Base-by-base conservation (phyloP, 352 stramenopile species). In the Albugo candida region DNA sequence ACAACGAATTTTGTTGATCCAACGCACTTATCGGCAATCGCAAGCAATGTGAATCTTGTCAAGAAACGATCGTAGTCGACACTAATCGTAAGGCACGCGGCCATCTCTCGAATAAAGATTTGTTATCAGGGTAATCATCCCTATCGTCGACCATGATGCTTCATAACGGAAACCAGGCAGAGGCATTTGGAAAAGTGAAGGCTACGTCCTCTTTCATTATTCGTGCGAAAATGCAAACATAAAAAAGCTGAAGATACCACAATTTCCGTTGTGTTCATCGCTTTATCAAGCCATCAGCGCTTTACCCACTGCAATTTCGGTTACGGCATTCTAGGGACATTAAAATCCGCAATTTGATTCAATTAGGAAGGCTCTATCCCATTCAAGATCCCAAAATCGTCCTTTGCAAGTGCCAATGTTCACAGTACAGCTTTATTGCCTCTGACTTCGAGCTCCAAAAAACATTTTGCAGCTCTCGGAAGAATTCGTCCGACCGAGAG, bases 301-400 rank as follows among this genome's bases (percentile, higher is more conserved):
- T 36, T 52, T 43, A 40, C 64, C 53, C 48, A 74, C 47, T 14
- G 46, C 13, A 18, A 57, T 50, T 18, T 55, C 54, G 35, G 50
- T 58, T 2, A n/a, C 48, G 2, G 50, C n/a, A 45, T 62, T 56
- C 21, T 65, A 53, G 6, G 54, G 36, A 65, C 17, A 8, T 47
- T 51, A 11, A 48, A 47, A 0, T 20, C 16, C 2, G 45, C 27
- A 1, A 18, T 21, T 13, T 2, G 16, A 20, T 49, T 18, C 19
- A 53, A 65, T 0, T 58, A 38, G 0, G 55, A 51, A 1, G 51
- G 20, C 41, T 74, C 60, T 21, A 77, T 45, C 43, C 69, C 68
- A 21, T 81, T 76, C 36, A 65, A 45, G 36, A 81, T 67, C 2
- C 45, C n/a, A n/a, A 48, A 11, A 81, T 55, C 19, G 19, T 36